These are phyloP conservation scores for Pseudevernia furfuracea DNA, from an alignment of 495 filamentous ascomycete genomes.

Conservation along the genomic window DNA sequence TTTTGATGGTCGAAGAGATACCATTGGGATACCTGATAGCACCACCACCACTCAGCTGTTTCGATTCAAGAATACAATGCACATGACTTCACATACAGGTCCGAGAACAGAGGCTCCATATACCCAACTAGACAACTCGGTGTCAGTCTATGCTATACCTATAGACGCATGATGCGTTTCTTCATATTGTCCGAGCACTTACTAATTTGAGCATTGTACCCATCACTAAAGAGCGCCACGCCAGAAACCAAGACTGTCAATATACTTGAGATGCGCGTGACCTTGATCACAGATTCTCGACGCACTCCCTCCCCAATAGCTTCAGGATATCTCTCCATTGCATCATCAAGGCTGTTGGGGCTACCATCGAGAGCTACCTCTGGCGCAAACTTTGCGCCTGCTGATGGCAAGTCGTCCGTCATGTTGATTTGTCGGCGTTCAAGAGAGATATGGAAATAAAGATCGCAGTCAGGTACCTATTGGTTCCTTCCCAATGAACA, in stretches of 20 bases:
- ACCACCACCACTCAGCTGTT: not conserved
- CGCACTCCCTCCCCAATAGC: constrained; percentile 2
- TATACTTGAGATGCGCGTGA: constrained; percentile 13
- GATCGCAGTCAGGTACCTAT: too few relatives aligned
- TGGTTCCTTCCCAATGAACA: too few relatives aligned
- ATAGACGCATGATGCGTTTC: not conserved
- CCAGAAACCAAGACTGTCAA: constrained; percentile 5
- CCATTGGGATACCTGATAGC: not conserved
- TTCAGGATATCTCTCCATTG: not conserved
- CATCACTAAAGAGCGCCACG: constrained; percentile 8
- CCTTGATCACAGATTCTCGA: constrained; percentile 3
- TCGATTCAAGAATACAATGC: not conserved
- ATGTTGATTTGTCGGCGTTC: not conserved
- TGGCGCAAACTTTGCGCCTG: not conserved
- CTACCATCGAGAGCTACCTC: not conserved
- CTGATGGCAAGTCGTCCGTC: not conserved
- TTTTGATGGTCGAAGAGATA: constrained; percentile 3
- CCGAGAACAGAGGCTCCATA: constrained; percentile 11
- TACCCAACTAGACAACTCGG: not conserved
- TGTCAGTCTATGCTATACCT: not conserved
- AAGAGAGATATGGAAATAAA: not conserved
- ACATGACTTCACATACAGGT: not conserved
- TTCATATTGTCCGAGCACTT: not conserved
- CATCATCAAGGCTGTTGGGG: constrained; percentile 6
- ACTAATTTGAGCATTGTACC: constrained; percentile 8